phyloP scores from a whole-genome alignment of 306 rosid species.

The Echinosophora koreensis region DNA sequence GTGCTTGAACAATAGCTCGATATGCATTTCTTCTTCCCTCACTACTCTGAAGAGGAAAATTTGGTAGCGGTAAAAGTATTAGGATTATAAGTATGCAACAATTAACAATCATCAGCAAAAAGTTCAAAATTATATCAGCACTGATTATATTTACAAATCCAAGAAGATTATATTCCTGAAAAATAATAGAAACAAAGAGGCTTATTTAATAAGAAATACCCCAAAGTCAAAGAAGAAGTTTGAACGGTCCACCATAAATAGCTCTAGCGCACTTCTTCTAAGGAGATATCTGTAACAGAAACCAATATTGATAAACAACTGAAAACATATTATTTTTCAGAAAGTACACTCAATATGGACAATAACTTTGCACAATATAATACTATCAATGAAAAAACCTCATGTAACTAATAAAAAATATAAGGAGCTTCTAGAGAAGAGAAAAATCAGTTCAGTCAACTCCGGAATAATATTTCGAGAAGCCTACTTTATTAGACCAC shows the following conservation, averaged over 20 bases:
- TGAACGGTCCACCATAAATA: slow-evolving; percentile 92
- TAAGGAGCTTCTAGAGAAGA: neutral
- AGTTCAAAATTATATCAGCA: slow-evolving; percentile 17
- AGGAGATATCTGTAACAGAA: slow-evolving; percentile 79
- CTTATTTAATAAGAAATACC: slow-evolving; percentile 62
- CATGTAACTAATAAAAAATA: neutral
- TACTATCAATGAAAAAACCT: slow-evolving; percentile 24
- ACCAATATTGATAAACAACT: slow-evolving; percentile 33
- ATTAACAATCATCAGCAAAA: slow-evolving; percentile 32
- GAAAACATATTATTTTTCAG: slow-evolving; percentile 9
- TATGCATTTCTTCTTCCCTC: slow-evolving; percentile 92
- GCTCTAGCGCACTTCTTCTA: slow-evolving; percentile 96
- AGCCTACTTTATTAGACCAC: slow-evolving; percentile 9
- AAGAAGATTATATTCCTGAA: slow-evolving; percentile 23
- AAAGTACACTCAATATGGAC: slow-evolving; percentile 25
- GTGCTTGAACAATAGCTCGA: slow-evolving; percentile 92
- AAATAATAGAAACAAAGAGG: slow-evolving; percentile 23
- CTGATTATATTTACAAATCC: slow-evolving; percentile 10
- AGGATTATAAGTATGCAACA: slow-evolving; percentile 35
- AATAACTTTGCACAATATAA: slow-evolving; percentile 10
- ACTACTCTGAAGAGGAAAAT: slow-evolving; percentile 64
- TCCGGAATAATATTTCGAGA: neutral
- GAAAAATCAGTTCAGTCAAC: neutral
- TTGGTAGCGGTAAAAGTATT: slow-evolving; percentile 24
- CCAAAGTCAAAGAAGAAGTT: slow-evolving; percentile 96